phyloP scores from a whole-genome alignment of 345 rosid species.

The Crucihimalaya himalaica region DNA sequence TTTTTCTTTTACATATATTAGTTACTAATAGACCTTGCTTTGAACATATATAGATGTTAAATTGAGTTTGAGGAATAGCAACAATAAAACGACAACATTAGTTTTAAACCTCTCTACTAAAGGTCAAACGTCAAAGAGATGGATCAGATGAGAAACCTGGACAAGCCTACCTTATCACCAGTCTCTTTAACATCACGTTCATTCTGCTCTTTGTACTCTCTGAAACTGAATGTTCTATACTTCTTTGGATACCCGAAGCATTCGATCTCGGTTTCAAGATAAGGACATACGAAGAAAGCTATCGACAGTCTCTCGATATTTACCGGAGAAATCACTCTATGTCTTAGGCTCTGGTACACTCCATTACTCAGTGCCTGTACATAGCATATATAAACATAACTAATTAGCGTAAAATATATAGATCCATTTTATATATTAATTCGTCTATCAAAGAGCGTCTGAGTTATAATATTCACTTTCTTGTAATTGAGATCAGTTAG shows the following conservation, averaged over 20 bases:
- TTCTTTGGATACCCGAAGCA: conserved; percentile 45
- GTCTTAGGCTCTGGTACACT: conserved; percentile 64
- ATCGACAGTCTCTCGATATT: conserved; percentile 55
- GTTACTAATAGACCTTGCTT: background rate
- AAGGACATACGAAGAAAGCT: conserved; percentile 72
- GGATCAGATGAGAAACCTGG: conserved; percentile 55
- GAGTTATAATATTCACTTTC: background rate
- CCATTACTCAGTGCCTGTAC: conserved; percentile 77
- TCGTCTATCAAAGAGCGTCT: background rate
- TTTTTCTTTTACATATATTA: background rate
- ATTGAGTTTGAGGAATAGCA: conserved; percentile 1
- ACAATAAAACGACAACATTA: conserved; percentile 17
- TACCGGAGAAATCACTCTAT: conserved; percentile 59
- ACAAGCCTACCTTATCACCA: conserved; percentile 74
- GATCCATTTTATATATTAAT: background rate
- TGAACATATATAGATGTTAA: conserved; percentile 2
- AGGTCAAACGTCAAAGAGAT: background rate
- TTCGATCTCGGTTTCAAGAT: conserved; percentile 50
- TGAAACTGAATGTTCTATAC: conserved; percentile 60
- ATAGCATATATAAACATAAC: background rate
- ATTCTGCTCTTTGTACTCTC: conserved; percentile 57
- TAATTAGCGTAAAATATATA: background rate
- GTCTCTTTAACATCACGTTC: conserved; percentile 56
- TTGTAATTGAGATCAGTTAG: background rate
- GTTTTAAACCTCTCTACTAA: conserved; percentile 3